These are phyloP conservation scores for Didymosphaeria variabile DNA, from an alignment of 2,329 filamentous ascomycete species.

Conservation along the genomic window DNA sequence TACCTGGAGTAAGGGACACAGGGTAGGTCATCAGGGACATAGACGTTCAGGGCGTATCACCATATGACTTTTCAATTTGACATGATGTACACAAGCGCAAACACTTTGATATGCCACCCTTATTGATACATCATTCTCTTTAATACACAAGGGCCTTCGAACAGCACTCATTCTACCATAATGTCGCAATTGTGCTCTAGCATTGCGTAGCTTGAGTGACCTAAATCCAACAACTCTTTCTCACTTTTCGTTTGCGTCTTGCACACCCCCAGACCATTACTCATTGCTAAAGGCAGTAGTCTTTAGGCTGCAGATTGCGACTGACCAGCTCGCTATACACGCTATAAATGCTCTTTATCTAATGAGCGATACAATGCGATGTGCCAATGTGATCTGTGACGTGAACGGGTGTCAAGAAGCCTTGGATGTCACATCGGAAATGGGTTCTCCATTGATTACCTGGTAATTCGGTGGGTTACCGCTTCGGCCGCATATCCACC, in stretches of 20 bases:
- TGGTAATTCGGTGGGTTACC: slow-evolving; percentile 12
- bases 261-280: no score
- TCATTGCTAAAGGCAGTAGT: no score
- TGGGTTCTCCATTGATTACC: background rate
- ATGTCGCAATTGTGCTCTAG: background rate
- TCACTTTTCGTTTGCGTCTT: no score
- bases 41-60: background rate
- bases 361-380: no score
- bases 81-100: background rate
- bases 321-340: no score
- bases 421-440: no score
- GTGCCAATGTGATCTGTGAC: no score
- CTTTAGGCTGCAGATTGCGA: no score
- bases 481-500: slow-evolving; percentile 64
- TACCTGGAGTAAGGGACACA: background rate
- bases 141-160: background rate
- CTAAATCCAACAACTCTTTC: no score
- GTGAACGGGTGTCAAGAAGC: no score
- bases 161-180: background rate
- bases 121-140: background rate
- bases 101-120: background rate
- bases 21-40: background rate
- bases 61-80: background rate
- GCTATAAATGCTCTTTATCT: no score
- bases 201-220: no score